A percentile compares a stretch with the other conserved stretches of the same genome.
Evolutionary conservation across 139 green algal species (phyloP).

Genomic region (Closterium sp.): DNA sequence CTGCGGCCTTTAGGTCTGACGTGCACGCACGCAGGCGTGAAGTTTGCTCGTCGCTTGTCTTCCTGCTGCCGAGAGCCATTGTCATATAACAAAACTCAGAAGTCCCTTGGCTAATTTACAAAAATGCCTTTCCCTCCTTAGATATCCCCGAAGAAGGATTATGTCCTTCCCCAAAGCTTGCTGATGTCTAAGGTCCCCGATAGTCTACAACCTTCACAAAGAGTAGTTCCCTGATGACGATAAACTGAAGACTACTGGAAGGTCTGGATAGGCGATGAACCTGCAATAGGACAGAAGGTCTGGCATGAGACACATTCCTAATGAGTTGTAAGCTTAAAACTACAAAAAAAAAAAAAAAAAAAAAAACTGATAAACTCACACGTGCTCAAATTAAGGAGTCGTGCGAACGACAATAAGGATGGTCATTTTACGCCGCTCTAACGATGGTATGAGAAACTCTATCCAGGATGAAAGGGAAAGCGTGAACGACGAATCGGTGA

Average conservation of each 20-base stretch:
- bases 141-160: too few species aligned
- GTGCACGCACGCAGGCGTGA: neutral
- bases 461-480: neutral
- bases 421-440: neutral
- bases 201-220: neutral
- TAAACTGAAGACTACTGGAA: neutral
- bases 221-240: neutral
- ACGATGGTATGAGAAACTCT: neutral
- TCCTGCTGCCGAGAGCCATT: neutral
- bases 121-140: too few species aligned
- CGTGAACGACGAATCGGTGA: neutral
- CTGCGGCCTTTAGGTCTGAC: neutral
- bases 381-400: neutral
- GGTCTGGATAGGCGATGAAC: too few species aligned
- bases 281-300: neutral
- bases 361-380: neutral
- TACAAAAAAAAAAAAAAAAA: neutral
- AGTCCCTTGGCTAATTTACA: neutral
- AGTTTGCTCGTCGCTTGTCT: neutral
- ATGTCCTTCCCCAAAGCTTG: neutral
- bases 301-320: neutral
- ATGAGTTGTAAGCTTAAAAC: too few species aligned
- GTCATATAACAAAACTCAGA: neutral
- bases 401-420: neutral
- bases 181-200: neutral